A percentile compares a stretch with the other conserved stretches of the same genome.
phyloP scores from a whole-genome alignment of 768 basidiomycete species.

The Mrakia frigida region DNA sequence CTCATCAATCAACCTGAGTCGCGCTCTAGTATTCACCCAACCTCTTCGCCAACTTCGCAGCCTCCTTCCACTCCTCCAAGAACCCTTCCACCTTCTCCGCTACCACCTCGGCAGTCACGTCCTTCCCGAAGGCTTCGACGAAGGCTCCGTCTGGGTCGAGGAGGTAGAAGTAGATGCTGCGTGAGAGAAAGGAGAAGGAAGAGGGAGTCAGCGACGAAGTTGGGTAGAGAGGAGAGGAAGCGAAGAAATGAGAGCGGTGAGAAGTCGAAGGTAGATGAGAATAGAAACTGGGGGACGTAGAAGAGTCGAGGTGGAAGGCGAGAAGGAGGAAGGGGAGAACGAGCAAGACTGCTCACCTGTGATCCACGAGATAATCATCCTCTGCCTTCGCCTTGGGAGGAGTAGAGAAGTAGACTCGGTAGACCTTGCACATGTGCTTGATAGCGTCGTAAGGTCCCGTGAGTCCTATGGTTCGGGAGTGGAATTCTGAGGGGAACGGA shows the following conservation, averaged over 20 bases:
- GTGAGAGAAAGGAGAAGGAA: constrained; percentile 37
- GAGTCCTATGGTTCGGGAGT: constrained; percentile 80
- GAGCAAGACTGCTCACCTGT: constrained; percentile 42
- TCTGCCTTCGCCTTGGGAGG: constrained; percentile 64
- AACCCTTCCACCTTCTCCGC: constrained; percentile 45
- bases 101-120: constrained; percentile 63
- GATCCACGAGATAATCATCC: constrained; percentile 94
- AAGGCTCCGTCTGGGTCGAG: constrained; percentile 95
- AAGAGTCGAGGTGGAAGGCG: no score
- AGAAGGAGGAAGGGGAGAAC: not conserved
- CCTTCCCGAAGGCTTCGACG: constrained; percentile 94
- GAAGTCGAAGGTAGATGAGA: no score
- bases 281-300: no score
- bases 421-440: constrained; percentile 86
- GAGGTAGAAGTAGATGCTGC: constrained; percentile 94
- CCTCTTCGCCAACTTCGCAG: constrained; percentile 29
- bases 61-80: constrained; percentile 44
- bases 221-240: not conserved
- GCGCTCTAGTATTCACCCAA: not conserved
- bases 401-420: constrained; percentile 97
- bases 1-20: no score
- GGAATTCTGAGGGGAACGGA: constrained; percentile 61
- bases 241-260: not conserved
- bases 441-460: constrained; percentile 77
- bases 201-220: not conserved